Conservation (phyloP, 1,139 yeast species). For the Yamadazyma siamensis region DNA sequence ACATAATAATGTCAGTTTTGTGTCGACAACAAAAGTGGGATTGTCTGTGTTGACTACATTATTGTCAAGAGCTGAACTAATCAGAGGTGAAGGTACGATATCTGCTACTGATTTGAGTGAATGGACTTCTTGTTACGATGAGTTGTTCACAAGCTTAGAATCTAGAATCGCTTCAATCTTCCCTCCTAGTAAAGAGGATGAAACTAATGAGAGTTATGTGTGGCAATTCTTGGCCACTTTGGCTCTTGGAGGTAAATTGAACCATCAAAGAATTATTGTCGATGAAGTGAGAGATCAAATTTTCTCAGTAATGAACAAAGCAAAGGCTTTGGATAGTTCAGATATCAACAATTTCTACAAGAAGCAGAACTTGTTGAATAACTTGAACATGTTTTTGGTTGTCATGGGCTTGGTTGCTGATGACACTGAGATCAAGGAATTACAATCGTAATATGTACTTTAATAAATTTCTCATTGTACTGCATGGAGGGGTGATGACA, state of each 20-base stretch:
- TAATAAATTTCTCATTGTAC: no score
- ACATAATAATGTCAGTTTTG: constrained; percentile 68
- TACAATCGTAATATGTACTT: constrained; percentile 15
- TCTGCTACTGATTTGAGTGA: constrained; percentile 59
- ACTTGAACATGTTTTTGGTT: constrained; percentile 87
- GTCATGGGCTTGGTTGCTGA: constrained; percentile 97
- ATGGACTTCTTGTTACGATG: constrained; percentile 84
- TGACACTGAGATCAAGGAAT: constrained; percentile 55
- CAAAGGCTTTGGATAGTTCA: constrained; percentile 60
- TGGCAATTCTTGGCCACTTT: constrained; percentile 98
- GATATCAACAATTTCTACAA: constrained; percentile 55
- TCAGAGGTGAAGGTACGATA: constrained; percentile 73
- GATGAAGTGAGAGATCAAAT: constrained; percentile 94
- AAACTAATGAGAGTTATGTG: constrained; percentile 63
- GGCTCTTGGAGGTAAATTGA: constrained; percentile 87
- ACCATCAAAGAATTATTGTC: constrained; percentile 90
- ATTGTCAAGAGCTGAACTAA: constrained; percentile 87
- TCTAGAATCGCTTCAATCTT: constrained; percentile 75
- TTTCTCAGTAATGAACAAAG: constrained; percentile 81
- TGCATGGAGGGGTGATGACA: no score
- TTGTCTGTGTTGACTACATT: constrained; percentile 83
- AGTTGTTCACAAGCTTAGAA: constrained; percentile 74
- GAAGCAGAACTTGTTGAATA: constrained; percentile 66
- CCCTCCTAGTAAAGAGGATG: constrained; percentile 62
- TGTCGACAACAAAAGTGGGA: constrained; percentile 83